These are phyloP conservation scores for Casuarina cunninghamiana DNA, from an alignment of 306 rosid genomes.

Conservation along the genomic window DNA sequence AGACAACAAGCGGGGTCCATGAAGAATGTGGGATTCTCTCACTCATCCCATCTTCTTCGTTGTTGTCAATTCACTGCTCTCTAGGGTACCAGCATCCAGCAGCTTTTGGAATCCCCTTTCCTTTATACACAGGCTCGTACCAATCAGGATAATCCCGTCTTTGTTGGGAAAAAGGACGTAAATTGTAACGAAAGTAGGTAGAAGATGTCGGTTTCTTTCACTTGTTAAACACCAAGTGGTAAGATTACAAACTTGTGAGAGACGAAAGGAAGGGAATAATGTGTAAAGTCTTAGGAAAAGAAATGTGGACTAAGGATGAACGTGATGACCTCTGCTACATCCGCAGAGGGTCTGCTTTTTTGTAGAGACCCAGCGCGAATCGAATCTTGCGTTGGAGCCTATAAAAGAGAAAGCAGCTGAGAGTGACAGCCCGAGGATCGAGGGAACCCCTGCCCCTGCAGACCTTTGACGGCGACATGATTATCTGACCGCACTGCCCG, in stretches of 20 bases:
- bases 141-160: too few relatives aligned
- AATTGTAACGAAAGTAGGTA: too few relatives aligned
- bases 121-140: too few relatives aligned
- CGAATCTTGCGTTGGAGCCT: neutral
- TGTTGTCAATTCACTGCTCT: conserved; percentile 35
- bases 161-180: too few relatives aligned
- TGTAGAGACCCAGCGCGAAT: conserved; percentile 32
- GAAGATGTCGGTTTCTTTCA: too few relatives aligned
- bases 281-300: too few relatives aligned
- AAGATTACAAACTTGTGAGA: neutral
- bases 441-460: conserved; percentile 37
- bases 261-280: too few relatives aligned
- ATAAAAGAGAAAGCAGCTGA: conserved; percentile 24
- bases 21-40: conserved; percentile 53
- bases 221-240: neutral
- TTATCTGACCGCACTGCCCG: conserved; percentile 50
- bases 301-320: too few relatives aligned
- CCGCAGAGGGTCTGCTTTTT: neutral
- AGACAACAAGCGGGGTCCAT: conserved; percentile 59
- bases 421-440: conserved; percentile 46
- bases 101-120: too few relatives aligned
- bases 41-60: conserved; percentile 44
- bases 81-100: too few relatives aligned
- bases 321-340: too few relatives aligned
- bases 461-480: conserved; percentile 42